Evolutionary conservation across 2,329 filamentous ascomycete genomes (phyloP).

Genomic region (Fusarium mexicanum): DNA sequence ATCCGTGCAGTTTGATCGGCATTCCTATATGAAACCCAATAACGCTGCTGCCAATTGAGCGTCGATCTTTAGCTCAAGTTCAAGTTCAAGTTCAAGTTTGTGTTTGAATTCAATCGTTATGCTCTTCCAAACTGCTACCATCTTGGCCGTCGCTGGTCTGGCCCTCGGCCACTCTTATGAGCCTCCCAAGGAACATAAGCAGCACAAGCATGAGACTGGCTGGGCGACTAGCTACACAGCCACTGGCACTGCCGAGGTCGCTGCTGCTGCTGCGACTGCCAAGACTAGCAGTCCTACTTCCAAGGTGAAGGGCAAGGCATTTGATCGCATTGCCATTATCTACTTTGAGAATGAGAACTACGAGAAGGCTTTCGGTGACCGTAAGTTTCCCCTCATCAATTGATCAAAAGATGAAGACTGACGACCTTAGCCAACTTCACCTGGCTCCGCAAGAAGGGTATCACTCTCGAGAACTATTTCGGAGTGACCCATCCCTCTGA

Average conservation of each 20-base stretch:
- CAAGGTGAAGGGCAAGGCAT: slow-evolving; percentile 74
- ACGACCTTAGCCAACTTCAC: slow-evolving; percentile 37
- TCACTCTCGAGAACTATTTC: slow-evolving; percentile 50
- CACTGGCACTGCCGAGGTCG: slow-evolving; percentile 60
- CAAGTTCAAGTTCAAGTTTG: not conserved
- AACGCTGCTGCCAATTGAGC: not conserved
- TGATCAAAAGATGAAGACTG: rapidly evolving
- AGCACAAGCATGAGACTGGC: slow-evolving; percentile 8
- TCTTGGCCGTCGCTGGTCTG: slow-evolving; percentile 43
- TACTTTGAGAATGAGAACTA: slow-evolving; percentile 84
- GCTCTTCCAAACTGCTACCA: slow-evolving; percentile 33
- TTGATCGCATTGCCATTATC: slow-evolving; percentile 77
- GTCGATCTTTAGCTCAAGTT: too few relatives aligned
- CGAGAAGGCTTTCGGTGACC: slow-evolving; percentile 70
- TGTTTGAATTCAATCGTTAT: not conserved
- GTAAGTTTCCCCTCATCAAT: slow-evolving; percentile 49
- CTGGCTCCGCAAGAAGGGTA: slow-evolving; percentile 44
- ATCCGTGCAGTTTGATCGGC: not conserved
- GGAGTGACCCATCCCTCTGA: slow-evolving; percentile 72
- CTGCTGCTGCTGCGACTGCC: slow-evolving; percentile 67
- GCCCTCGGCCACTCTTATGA: slow-evolving; percentile 33
- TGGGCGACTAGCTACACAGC: slow-evolving; percentile 60
- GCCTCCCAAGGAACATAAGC: not conserved
- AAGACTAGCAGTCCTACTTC: slow-evolving; percentile 68
- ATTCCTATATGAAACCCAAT: not conserved